Base-by-base conservation (phyloP, 2,329 filamentous ascomycete species). In the Myriosclerotinia curreyana region DNA sequence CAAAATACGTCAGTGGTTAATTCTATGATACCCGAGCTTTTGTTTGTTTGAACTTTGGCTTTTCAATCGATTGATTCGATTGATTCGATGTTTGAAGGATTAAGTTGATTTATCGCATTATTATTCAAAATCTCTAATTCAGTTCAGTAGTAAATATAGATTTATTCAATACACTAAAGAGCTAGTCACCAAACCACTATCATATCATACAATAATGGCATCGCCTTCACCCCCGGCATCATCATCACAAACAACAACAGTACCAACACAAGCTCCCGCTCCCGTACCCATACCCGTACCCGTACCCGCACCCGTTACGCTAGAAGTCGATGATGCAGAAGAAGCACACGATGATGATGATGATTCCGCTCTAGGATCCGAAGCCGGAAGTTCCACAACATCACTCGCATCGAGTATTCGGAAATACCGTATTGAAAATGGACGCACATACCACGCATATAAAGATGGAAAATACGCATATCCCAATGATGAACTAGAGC, bases 401-500 rank as follows among this genome's bases (percentile, higher is more conserved):
- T 69, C 67, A 7, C 60, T 69, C 40, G 52, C 56, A 40, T 76
- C 75, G 1, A 77, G 74, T 60, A 75, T 79, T 44, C 65, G 72
- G 40, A 68, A 71, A 14, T 77, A 76, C 66, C 74, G 75, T 8
- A 67, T 71, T 5, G 76, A 77, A 52, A 76, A 78, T 65, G 77
- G 77, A 1, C 69, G 77, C 20, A 77, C 75, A 0, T 79, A 78
- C 51, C 76, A 78, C 59, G 69, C 75, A 8, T 77, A 65, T 22
- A 66, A 65, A 62, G 68, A 64, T 50, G 60, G 64, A 44, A 42
- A 49, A 25, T 64, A 64, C 25, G 44, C 28, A 9, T 83, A 84
- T 54, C 83, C 83, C 44, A 86, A 85, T 63, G 83, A 86, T 66
- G 83, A 84, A 49, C 74, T 79, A 12, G 83, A 85, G 72, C 82